Evolutionary conservation across 495 filamentous ascomycete genomes (phyloP).

Genomic region (Xylaria sp.): DNA sequence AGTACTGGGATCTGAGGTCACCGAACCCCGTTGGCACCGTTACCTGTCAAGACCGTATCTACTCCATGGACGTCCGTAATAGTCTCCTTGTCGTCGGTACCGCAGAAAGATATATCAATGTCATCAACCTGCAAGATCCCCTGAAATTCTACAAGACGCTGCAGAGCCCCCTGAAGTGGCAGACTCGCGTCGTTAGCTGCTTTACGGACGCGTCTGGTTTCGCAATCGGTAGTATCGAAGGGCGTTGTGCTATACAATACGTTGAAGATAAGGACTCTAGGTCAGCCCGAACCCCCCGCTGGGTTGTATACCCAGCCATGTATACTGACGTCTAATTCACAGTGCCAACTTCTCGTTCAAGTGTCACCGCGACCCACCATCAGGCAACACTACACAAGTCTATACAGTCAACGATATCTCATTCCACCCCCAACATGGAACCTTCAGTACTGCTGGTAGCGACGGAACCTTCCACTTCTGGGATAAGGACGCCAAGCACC

Average conservation of each 20-base stretch:
- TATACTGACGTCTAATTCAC: conserved; percentile 23
- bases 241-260: conserved; percentile 87
- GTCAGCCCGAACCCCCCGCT: conserved; percentile 36
- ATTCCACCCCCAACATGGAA: conserved; percentile 81
- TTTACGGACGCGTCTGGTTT: conserved; percentile 85
- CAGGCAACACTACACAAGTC: conserved; percentile 75
- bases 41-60: conserved; percentile 79
- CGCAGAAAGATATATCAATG: conserved; percentile 87
- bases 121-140: conserved; percentile 78
- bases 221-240: conserved; percentile 87
- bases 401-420: conserved; percentile 88
- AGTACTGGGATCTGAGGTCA: conserved; percentile 86
- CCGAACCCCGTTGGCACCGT: conserved; percentile 66
- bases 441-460: conserved; percentile 87
- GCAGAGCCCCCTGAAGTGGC: conserved; percentile 85
- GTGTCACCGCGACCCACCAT: conserved; percentile 81
- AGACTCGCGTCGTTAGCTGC: conserved; percentile 85
- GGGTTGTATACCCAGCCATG: not conserved
- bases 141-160: conserved; percentile 81
- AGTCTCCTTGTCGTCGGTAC: conserved; percentile 82
- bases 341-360: conserved; percentile 91
- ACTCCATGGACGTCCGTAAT: conserved; percentile 83
- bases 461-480: conserved; percentile 92
- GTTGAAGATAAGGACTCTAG: conserved; percentile 83
- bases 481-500: conserved; percentile 88